Evolutionary conservation across 495 filamentous ascomycete genomes (phyloP).

Genomic region (Aspergillus cavernicola): DNA sequence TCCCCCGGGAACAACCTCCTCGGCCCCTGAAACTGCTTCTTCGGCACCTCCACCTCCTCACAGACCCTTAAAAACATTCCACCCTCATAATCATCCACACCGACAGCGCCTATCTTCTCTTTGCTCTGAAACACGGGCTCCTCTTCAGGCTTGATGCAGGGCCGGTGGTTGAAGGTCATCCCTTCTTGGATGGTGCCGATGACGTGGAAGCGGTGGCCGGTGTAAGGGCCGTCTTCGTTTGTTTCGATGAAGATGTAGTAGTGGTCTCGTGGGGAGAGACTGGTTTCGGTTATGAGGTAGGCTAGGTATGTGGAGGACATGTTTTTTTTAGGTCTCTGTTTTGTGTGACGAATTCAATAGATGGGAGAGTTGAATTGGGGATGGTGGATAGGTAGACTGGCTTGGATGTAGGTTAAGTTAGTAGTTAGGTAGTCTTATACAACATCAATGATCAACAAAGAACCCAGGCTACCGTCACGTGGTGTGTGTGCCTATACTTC

Average conservation of each 20-base stretch:
- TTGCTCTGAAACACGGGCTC: slow-evolving; percentile 13
- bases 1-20: slow-evolving; percentile 18
- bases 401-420: no score
- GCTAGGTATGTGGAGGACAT: neutral
- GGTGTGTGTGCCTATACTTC: neutral
- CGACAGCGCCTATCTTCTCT: slow-evolving; percentile 12
- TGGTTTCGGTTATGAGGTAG: slow-evolving; percentile 9
- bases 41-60: slow-evolving; percentile 13
- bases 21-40: slow-evolving; percentile 23
- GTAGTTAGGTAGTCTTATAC: no score
- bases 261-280: slow-evolving; percentile 15
- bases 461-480: no score
- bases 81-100: slow-evolving; percentile 11
- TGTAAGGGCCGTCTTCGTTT: slow-evolving; percentile 10
- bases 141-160: slow-evolving; percentile 16
- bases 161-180: slow-evolving; percentile 17
- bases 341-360: no score
- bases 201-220: slow-evolving; percentile 22
- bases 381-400: no score
- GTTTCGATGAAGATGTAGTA: slow-evolving; percentile 24
- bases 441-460: no score
- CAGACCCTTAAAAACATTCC: slow-evolving; percentile 9
- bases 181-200: slow-evolving; percentile 24
- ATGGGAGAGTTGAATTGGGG: no score
- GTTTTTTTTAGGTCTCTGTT: no score